Conservation (phyloP, 768 basidiomycete genomes). For the Pleurotus sapidus region DNA sequence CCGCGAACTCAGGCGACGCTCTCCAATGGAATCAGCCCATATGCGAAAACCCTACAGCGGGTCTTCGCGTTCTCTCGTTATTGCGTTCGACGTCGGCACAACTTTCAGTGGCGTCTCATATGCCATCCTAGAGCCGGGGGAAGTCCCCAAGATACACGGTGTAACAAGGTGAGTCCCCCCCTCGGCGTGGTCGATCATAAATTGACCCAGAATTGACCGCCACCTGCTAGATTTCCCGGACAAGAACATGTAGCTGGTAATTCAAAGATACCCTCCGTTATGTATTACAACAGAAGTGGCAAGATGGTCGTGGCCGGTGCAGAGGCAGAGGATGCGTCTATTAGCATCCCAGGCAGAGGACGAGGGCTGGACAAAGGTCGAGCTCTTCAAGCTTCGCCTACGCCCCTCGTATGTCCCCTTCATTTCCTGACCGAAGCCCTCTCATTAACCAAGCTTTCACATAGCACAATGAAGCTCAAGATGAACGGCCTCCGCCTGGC, state of each 20-base stretch:
- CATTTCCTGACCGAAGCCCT: not conserved
- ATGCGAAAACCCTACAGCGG: slow-evolving; percentile 76
- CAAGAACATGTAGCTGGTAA: slow-evolving; percentile 86
- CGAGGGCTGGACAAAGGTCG: slow-evolving; percentile 72
- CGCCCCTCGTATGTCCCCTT: slow-evolving; percentile 37
- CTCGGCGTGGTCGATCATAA: not conserved
- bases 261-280: slow-evolving; percentile 76
- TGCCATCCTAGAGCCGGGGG: slow-evolving; percentile 77
- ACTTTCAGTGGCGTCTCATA: slow-evolving; percentile 85
- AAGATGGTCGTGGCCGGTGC: slow-evolving; percentile 72
- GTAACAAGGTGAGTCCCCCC: slow-evolving; percentile 57
- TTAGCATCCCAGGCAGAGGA: slow-evolving; percentile 70
- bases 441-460: too few species aligned
- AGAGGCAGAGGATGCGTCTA: slow-evolving; percentile 63
- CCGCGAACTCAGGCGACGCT: not conserved
- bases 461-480: slow-evolving; percentile 69
- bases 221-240: slow-evolving; percentile 62
- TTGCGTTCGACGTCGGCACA: slow-evolving; percentile 81
- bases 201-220: not conserved
- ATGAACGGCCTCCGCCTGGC: slow-evolving; percentile 85
- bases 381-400: slow-evolving; percentile 82
- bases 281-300: slow-evolving; percentile 71
- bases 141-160: slow-evolving; percentile 78
- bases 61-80: slow-evolving; percentile 58
- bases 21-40: slow-evolving; percentile 51